phyloP scores from a whole-genome alignment of 306 rosid species.

The Boehmeria nivea region DNA sequence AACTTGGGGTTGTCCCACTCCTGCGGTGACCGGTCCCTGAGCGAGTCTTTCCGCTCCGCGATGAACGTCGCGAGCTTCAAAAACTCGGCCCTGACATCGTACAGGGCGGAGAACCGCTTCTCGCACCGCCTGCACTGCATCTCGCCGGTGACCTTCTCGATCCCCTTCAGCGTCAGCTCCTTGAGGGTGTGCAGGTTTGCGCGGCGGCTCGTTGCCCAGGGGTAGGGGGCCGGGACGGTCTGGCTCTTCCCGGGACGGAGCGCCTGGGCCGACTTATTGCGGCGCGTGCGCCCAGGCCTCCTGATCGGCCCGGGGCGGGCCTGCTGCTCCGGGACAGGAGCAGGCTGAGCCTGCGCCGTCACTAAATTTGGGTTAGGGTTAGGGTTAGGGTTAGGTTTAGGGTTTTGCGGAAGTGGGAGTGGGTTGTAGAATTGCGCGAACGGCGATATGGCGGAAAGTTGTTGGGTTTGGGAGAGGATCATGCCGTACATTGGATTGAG shows the following conservation, averaged over 20 bases:
- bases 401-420: too few species aligned
- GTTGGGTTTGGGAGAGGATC: background rate
- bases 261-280: background rate
- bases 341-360: background rate
- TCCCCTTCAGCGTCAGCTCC: background rate
- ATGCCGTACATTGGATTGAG: too few species aligned
- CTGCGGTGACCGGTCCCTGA: conserved; percentile 38
- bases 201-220: conserved; percentile 42
- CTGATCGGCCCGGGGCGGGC: background rate
- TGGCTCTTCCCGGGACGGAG: background rate
- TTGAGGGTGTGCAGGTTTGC: conserved; percentile 17
- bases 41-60: background rate
- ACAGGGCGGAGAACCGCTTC: background rate
- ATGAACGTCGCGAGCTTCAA: background rate
- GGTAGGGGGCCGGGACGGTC: conserved; percentile 25
- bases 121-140: conserved; percentile 45
- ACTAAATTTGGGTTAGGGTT: too few species aligned
- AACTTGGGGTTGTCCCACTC: conserved; percentile 36
- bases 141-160: conserved; percentile 16
- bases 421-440: too few species aligned
- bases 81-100: conserved; percentile 13
- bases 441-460: background rate
- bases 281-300: background rate
- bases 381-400: too few species aligned
- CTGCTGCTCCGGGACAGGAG: background rate